Evolutionary conservation across 306 rosid genomes (phyloP), one percentile per base, ranked within the genome.

Genomic region (Malus fusca): DNA sequence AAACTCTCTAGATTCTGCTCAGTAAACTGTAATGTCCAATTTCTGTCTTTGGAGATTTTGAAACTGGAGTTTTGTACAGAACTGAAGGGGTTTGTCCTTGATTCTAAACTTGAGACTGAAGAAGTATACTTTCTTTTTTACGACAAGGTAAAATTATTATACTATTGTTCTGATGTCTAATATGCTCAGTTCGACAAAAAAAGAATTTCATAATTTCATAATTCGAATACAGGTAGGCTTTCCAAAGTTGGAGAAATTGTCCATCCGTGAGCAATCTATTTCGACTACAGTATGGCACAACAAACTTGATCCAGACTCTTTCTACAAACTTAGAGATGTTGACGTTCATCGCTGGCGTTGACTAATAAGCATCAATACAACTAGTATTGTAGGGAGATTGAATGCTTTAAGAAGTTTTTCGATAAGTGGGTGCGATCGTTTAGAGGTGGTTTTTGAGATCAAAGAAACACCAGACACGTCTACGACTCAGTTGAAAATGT

Each of bases 1-100:
- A 70, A 8, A n/a, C 65, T 78, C 55, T 6, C 58, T 11, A 78
- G 22, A 51, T 78, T 78, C 21, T 78, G 56, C 33, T 18, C 28
- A 15, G 62, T 12, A 30, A 43, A 12, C 35, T 33, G 35, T 77
- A 7, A 5, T 19, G 17, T 62, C 3, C 18, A 46, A 30, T 37
- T 26, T 28, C 69, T 52, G 4, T 53, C 33, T 2, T 28, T 69
- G 18, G 35, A 26, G 15, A 25, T 1, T 2, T 18, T 68, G 46
- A 4, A 1, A 0, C 0, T 65, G 0, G 17, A 14, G 0, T 0
- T 2, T 0, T 44, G 75, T 31, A 37, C 1, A 8, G 11, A 46
- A 2, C 28, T 67, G 10, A 13, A 21, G 13, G 28, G 46, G 46
- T 62, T 77, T 33, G 30, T 77, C 0, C 25, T 8, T 3, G 5